Evolutionary conservation across 306 rosid genomes (phyloP).

Genomic region (Quillaja saponaria): DNA sequence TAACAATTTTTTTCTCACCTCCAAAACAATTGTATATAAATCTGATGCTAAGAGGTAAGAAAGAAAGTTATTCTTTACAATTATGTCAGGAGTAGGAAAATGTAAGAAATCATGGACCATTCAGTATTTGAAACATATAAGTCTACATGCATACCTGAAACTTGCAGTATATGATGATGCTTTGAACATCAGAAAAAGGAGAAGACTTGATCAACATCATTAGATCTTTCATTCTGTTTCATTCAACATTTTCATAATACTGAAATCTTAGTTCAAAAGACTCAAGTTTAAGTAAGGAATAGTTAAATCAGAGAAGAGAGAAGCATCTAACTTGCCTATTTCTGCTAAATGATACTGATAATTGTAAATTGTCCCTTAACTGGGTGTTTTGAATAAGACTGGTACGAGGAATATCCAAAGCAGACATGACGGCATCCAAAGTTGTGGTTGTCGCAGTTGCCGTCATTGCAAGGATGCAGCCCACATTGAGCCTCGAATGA

Average conservation of each 20-base stretch:
- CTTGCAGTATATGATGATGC: slow-evolving; percentile 93
- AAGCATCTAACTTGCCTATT: slow-evolving; percentile 64
- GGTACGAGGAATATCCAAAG: slow-evolving; percentile 68
- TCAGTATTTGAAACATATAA: slow-evolving; percentile 23
- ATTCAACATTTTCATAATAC: slow-evolving; percentile 27
- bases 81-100: slow-evolving; percentile 3
- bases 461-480: slow-evolving; percentile 89
- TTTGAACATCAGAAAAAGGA: slow-evolving; percentile 65
- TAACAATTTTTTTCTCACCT: slow-evolving; percentile 5
- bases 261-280: slow-evolving; percentile 21
- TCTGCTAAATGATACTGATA: slow-evolving; percentile 65
- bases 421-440: slow-evolving; percentile 73
- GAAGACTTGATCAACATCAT: slow-evolving; percentile 70
- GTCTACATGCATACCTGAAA: slow-evolving; percentile 68
- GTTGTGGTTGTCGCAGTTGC: slow-evolving; percentile 92
- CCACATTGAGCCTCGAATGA: slow-evolving; percentile 55
- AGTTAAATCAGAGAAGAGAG: slow-evolving; percentile 17
- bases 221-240: slow-evolving; percentile 74
- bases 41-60: slow-evolving; percentile 21
- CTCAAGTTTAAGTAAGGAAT: slow-evolving; percentile 14
- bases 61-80: slow-evolving; percentile 22
- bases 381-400: slow-evolving; percentile 68
- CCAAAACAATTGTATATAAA: slow-evolving; percentile 19
- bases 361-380: slow-evolving; percentile 65
- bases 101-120: slow-evolving; percentile 19